These are phyloP conservation scores for Mortierella sp. DNA, from an alignment of 371 early-diverging fungal species.

Conservation along the genomic window DNA sequence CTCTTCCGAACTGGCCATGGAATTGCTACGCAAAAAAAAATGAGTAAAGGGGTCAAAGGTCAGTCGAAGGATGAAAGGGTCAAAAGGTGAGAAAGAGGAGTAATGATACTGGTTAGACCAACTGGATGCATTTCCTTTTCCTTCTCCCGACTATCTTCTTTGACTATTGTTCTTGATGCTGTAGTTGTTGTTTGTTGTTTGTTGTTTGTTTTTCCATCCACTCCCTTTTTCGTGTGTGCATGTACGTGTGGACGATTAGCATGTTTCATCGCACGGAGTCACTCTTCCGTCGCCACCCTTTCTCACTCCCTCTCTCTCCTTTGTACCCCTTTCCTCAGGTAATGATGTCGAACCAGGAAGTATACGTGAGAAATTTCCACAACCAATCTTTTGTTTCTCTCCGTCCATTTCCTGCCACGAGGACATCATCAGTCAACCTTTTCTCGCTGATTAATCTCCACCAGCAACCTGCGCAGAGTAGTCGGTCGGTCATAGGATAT, in stretches of 20 bases:
- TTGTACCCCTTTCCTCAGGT: not conserved
- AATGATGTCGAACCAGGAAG: not conserved
- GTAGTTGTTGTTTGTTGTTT: not conserved
- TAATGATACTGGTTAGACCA: not conserved
- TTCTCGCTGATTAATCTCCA: not conserved
- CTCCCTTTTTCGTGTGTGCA: not conserved
- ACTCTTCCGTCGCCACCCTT: slow-evolving; percentile 7
- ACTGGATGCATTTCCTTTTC: not conserved
- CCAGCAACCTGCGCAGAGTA: not conserved
- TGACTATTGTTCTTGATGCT: not conserved
- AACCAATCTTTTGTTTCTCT: not conserved
- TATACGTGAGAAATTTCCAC: slow-evolving; percentile 9
- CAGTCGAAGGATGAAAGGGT: not conserved
- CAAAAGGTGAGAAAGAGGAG: not conserved
- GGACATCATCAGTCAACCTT: slow-evolving; percentile 5
- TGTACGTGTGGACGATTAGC: not conserved
- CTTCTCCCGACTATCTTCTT: not conserved
- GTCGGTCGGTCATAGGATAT: not conserved
- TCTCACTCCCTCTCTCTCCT: not conserved
- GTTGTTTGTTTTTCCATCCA: not conserved
- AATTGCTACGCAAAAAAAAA: slow-evolving; percentile 62
- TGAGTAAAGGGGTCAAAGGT: not conserved
- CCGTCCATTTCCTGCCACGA: not conserved
- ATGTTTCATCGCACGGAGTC: not conserved
- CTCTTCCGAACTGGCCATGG: slow-evolving; percentile 73